phyloP scores from a whole-genome alignment of 106 monocot species.

The Cymbidium sinense region DNA sequence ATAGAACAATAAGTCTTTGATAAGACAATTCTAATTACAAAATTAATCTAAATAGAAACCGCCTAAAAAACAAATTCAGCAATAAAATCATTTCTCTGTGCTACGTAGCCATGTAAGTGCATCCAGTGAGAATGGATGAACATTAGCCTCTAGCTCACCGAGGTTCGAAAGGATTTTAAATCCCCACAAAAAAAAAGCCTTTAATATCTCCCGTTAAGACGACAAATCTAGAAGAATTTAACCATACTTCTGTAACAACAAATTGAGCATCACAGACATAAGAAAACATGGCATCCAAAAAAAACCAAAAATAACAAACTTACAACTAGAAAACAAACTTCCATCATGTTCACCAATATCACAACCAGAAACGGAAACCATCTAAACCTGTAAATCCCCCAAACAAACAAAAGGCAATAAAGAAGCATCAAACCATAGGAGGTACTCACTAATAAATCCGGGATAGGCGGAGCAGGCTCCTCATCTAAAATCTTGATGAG shows the following conservation, averaged over 20 bases:
- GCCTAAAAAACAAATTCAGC: background rate
- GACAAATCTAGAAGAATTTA: background rate
- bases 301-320: background rate
- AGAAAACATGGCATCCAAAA: background rate
- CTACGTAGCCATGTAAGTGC: background rate
- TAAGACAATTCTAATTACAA: background rate
- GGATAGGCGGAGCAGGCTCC: conserved; percentile 1
- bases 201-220: background rate
- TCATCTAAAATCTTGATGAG: conserved; percentile 2
- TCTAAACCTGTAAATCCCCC: background rate
- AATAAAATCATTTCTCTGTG: background rate
- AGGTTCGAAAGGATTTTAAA: background rate
- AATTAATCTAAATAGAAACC: background rate
- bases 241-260: background rate
- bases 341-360: background rate
- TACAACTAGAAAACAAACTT: too few species aligned
- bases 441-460: background rate
- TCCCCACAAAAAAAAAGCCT: background rate
- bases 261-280: background rate
- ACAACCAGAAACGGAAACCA: background rate
- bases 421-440: background rate
- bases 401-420: background rate
- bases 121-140: background rate
- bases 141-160: background rate
- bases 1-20: background rate